phyloP scores from a whole-genome alignment of 208 protist species.

The Acanthamoeba lenticulata region DNA sequence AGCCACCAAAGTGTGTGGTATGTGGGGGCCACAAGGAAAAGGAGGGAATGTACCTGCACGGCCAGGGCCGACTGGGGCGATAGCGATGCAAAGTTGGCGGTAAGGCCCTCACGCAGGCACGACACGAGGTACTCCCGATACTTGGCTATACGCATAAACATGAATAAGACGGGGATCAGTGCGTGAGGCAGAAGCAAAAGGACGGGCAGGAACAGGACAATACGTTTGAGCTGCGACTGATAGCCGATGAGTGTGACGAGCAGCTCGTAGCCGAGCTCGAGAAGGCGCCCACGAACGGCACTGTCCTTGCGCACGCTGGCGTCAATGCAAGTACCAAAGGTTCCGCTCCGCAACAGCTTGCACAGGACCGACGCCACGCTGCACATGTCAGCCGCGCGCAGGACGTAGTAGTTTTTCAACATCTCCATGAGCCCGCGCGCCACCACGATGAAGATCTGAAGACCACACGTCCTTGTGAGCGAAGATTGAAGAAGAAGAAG shows the following conservation, averaged over 20 bases:
- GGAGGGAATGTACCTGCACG: not conserved
- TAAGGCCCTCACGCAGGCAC: constrained; percentile 1
- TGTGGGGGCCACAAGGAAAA: not conserved
- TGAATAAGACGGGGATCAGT: not conserved
- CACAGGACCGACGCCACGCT: constrained; percentile 24
- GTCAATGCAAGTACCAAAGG: constrained; percentile 40
- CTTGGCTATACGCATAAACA: not conserved
- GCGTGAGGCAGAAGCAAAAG: not conserved
- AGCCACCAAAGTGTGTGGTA: too few species aligned
- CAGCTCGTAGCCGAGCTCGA: constrained; percentile 40
- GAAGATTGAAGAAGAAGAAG: not conserved
- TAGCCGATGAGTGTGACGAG: constrained; percentile 20
- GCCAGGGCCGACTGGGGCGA: not conserved
- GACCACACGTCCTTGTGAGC: too few species aligned
- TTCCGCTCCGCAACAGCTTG: constrained; percentile 36
- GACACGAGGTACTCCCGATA: not conserved
- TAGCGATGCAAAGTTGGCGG: not conserved
- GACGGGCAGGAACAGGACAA: not conserved
- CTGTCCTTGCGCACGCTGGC: not conserved
- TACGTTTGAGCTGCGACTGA: constrained; percentile 34
- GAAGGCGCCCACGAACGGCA: not conserved
- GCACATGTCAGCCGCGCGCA: not conserved
- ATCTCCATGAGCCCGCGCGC: constrained; percentile 41
- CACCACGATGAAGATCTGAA: constrained; percentile 25
- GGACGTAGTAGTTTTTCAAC: constrained; percentile 46